Conservation (phyloP, 306 rosid species). For the Cucumis hystrix region DNA sequence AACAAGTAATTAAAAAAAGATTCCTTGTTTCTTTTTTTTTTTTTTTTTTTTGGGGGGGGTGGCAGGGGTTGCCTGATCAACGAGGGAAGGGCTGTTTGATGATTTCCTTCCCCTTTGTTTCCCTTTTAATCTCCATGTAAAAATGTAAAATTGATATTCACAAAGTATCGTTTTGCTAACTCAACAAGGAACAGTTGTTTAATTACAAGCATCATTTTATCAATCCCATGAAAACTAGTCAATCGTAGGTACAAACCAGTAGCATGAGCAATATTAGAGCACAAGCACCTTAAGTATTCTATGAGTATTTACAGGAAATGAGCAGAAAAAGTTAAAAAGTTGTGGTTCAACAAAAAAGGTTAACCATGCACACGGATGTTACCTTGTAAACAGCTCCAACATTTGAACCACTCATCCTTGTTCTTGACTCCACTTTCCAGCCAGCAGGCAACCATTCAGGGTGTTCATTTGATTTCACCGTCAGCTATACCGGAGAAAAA, state of each 20-base stretch:
- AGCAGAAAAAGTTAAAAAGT: not conserved
- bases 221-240: not conserved
- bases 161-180: not conserved
- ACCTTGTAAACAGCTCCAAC: constrained; percentile 73
- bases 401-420: constrained; percentile 49
- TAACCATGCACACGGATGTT: constrained; percentile 4
- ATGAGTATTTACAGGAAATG: not conserved
- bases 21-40: not conserved
- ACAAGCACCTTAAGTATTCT: not conserved
- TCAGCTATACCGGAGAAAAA: constrained; percentile 24
- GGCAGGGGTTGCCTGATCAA: not conserved
- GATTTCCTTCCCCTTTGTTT: not conserved
- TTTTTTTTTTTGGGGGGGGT: not conserved
- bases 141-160: not conserved
- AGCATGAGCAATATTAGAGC: not conserved
- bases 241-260: not conserved
- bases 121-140: not conserved
- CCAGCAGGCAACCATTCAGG: constrained; percentile 88
- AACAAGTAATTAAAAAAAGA: too few relatives aligned
- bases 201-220: not conserved
- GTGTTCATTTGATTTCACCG: constrained; percentile 24
- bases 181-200: not conserved
- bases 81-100: not conserved
- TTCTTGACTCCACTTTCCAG: constrained; percentile 58
- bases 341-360: not conserved